Evolutionary conservation across 2,329 filamentous ascomycete genomes (phyloP).

Genomic region (Scedosporium dehoogii): DNA sequence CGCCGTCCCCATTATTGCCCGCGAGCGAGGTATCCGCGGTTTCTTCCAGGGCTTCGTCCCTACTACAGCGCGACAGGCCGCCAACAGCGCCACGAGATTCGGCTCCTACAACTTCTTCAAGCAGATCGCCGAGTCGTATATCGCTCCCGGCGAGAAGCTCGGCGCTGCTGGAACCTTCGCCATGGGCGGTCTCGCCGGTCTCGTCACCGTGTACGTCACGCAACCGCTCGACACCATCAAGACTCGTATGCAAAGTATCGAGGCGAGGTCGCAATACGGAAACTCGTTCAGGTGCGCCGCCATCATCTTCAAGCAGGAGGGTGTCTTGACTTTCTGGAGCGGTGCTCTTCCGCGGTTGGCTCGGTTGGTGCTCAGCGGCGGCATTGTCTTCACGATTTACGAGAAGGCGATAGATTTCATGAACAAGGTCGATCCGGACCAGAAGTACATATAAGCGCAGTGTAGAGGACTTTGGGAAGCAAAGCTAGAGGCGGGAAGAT

Average conservation of each 20-base stretch:
- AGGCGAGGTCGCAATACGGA: slow-evolving; percentile 70
- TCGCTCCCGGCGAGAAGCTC: slow-evolving; percentile 88
- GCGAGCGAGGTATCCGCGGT: slow-evolving; percentile 77
- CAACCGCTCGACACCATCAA: slow-evolving; percentile 86
- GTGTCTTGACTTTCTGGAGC: slow-evolving; percentile 84
- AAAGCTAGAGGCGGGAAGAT: neutral
- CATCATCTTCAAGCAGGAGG: slow-evolving; percentile 81
- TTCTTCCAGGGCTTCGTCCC: slow-evolving; percentile 98
- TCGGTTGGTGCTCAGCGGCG: slow-evolving; percentile 79
- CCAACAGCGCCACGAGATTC: slow-evolving; percentile 88
- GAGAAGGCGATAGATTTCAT: slow-evolving; percentile 93
- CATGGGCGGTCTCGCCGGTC: slow-evolving; percentile 77
- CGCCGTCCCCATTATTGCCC: slow-evolving; percentile 75
- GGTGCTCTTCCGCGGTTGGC: slow-evolving; percentile 80
- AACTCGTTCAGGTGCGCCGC: slow-evolving; percentile 79
- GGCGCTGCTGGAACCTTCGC: slow-evolving; percentile 81
- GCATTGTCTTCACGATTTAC: slow-evolving; percentile 97
- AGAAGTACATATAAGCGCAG: slow-evolving; percentile 58
- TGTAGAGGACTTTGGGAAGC: neutral
- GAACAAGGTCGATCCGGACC: slow-evolving; percentile 69
- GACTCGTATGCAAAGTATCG: slow-evolving; percentile 95
- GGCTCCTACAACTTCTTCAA: slow-evolving; percentile 83
- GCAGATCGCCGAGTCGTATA: slow-evolving; percentile 86
- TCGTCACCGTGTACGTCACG: slow-evolving; percentile 78
- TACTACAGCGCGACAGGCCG: slow-evolving; percentile 87